Percentiles rank a stretch among this genome's conserved stretches.
These are phyloP conservation scores for Salvia splendens DNA, from an alignment of 257 asterid species.

Conservation along the genomic window DNA sequence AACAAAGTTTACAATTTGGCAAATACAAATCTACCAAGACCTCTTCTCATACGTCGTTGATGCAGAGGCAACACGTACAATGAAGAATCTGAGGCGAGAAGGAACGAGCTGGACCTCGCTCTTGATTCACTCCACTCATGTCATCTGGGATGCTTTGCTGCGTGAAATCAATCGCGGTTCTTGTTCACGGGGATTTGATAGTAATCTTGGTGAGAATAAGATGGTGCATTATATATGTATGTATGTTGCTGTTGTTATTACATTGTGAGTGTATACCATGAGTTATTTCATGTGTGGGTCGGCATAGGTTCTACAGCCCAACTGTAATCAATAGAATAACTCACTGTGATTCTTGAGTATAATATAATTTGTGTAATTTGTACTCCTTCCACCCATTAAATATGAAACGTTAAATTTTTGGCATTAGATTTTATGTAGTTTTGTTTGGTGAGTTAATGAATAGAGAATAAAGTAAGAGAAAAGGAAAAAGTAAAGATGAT, in stretches of 20 bases:
- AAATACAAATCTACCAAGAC: too few species aligned
- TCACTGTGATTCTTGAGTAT: constrained; percentile 16
- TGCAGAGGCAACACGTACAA: constrained; percentile 53
- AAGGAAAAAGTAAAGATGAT: too few species aligned
- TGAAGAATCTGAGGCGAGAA: constrained; percentile 52
- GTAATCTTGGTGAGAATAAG: constrained; percentile 37
- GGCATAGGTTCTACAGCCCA: neutral
- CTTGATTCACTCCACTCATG: constrained; percentile 75
- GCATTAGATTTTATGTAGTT: too few species aligned
- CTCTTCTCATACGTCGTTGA: neutral
- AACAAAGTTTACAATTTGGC: too few species aligned
- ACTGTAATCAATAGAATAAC: constrained; percentile 23
- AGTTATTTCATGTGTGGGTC: constrained; percentile 13
- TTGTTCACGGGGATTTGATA: neutral
- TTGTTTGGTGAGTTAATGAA: too few species aligned
- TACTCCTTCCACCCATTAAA: too few species aligned
- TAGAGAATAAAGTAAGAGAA: too few species aligned
- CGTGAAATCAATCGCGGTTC: constrained; percentile 24
- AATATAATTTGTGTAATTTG: constrained; percentile 17
- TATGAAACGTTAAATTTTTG: too few species aligned
- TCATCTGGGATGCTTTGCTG: constrained; percentile 76
- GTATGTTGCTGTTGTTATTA: constrained; percentile 5
- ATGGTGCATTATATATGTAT: constrained; percentile 6
- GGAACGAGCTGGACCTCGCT: constrained; percentile 82
- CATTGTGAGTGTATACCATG: constrained; percentile 17